These are phyloP conservation scores for Calonectria montana DNA, from an alignment of 2,329 filamentous ascomycete genomes.

Conservation along the genomic window DNA sequence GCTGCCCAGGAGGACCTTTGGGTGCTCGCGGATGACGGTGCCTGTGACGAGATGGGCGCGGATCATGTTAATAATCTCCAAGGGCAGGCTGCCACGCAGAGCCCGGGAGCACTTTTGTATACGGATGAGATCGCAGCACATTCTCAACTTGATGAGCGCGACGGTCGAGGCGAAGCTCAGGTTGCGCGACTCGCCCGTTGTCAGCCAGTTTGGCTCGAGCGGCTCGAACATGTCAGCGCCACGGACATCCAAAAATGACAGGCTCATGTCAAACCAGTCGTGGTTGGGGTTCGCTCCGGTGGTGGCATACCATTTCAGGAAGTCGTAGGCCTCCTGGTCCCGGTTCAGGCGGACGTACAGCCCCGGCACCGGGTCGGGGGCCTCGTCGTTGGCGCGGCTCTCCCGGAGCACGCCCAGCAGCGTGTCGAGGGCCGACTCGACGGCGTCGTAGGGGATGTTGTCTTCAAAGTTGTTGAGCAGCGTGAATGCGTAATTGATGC, in stretches of 20 bases:
- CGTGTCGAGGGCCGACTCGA: background rate
- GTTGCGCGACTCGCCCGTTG: background rate
- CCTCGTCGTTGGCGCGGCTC: background rate
- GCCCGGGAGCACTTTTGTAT: background rate
- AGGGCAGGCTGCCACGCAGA: background rate
- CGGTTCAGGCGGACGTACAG: background rate
- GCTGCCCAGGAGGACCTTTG: background rate
- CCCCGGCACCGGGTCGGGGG: background rate
- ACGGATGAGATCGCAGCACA: background rate
- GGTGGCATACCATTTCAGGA: background rate
- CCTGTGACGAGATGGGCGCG: background rate
- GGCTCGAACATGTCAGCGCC: background rate
- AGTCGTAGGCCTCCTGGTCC: constrained; percentile 2
- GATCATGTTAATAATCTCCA: background rate
- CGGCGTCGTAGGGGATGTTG: background rate
- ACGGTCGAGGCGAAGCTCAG: background rate
- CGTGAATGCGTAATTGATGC: background rate
- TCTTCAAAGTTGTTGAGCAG: background rate
- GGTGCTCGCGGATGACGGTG: background rate
- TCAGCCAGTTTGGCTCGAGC: background rate
- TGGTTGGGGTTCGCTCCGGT: background rate
- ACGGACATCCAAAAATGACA: background rate
- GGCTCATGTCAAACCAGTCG: background rate
- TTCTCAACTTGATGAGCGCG: background rate
- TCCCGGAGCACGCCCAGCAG: background rate